Conservation (phyloP, 306 rosid genomes). For the Cicer judaicum region DNA sequence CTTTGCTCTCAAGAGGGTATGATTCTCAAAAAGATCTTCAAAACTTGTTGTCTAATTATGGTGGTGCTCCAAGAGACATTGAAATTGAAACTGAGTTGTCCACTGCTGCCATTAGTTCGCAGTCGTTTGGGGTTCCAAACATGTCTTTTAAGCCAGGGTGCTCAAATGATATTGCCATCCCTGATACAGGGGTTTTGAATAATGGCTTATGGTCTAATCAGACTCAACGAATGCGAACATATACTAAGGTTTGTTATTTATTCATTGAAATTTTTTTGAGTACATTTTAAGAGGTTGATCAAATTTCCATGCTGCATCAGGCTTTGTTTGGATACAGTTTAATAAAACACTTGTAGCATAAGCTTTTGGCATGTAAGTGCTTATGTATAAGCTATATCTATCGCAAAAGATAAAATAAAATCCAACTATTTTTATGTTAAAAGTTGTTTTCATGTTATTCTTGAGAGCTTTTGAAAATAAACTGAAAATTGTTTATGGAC, state of each 20-base stretch:
- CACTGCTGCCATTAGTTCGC: constrained; percentile 81
- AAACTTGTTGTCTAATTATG: constrained; percentile 85
- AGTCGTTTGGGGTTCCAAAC: constrained; percentile 87
- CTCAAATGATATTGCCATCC: constrained; percentile 77
- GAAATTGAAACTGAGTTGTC: constrained; percentile 91
- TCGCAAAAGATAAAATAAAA: too few species aligned
- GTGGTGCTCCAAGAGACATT: constrained; percentile 81
- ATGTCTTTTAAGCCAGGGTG: constrained; percentile 82
- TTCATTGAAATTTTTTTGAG: constrained; percentile 9
- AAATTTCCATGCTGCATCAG: background rate
- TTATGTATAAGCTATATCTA: too few species aligned
- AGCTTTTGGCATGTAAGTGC: too few species aligned
- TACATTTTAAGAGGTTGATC: background rate
- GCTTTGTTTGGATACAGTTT: too few species aligned
- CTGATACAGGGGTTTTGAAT: constrained; percentile 77
- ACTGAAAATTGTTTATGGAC: too few species aligned
- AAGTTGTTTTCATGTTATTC: too few species aligned
- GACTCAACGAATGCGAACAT: constrained; percentile 86
- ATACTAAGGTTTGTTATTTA: constrained; percentile 72
- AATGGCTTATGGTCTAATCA: constrained; percentile 86
- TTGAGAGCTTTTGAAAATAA: too few species aligned
- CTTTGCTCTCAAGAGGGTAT: constrained; percentile 82
- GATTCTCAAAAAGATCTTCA: constrained; percentile 96
- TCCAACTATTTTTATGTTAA: too few species aligned
- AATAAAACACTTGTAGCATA: too few species aligned